Base-by-base conservation (phyloP, 176 grass and related monocot species). In the Otatea glauca region DNA sequence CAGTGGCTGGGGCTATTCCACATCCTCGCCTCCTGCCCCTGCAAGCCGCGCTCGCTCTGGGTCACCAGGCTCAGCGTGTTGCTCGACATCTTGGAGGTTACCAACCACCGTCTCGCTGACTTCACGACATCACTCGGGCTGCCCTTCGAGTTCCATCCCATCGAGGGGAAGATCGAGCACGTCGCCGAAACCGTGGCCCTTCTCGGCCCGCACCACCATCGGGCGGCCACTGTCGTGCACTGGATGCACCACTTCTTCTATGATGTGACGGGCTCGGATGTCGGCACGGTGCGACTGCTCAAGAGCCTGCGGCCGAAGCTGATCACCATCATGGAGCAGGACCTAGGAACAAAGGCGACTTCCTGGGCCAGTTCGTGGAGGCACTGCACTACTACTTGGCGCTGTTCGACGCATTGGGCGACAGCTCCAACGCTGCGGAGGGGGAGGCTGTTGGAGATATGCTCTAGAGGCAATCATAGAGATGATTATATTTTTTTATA, bases 211-310 rank as follows among this genome's bases (percentile, higher is more conserved):
- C 88, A 83, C 77, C 72, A 83, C 82, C 72, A 44, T 25, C 43
- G 68, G 42, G 92, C 93, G 74, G 89, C 86, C 37, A 94, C 87
- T 11, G 88, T 95, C 11, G 95, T 98, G 71, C 91, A 98, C 73
- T 98, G 95, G 95, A 98, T 98, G 92, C 90, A 98, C 68, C 95
- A 98, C 75, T 90, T 87, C 79, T 89, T 98, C 4, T 98, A 95
- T 82, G 95, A 98, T 76, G 89, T 93, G 35, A 98, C 95, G 41
- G 92, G 95, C 37, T 98, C 95, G 17, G 92, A 98, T 82, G 29
- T 38, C 59, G 70, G 81, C 78, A 88, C 92, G 43, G 72, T 95
- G 37, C 87, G 86, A 21, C 72, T 95, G 51, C 87, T 98, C 10
- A 79, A 78, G 81, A 70, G 55, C 39, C 89, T 94, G 34, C 87